phyloP scores from a whole-genome alignment of 306 rosid species.

The Cucumis melo region DNA sequence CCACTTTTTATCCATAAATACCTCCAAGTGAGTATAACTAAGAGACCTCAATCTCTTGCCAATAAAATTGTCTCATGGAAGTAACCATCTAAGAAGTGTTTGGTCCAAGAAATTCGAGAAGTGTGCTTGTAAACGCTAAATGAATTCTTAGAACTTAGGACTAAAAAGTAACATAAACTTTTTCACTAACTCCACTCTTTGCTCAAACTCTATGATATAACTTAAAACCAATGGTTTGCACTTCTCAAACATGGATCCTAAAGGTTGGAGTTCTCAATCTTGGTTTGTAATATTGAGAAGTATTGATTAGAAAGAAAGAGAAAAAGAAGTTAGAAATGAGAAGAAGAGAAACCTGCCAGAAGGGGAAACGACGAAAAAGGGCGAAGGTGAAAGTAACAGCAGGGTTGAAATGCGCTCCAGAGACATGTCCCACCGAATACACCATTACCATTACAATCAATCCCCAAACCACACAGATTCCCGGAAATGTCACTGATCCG shows the following conservation, averaged over 20 bases:
- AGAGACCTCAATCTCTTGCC: too few species aligned
- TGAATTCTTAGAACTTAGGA: too few species aligned
- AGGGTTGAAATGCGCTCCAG: conserved; percentile 30
- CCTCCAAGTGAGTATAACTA: too few species aligned
- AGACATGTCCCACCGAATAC: conserved; percentile 22
- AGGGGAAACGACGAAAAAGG: conserved; percentile 17
- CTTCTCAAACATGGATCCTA: not conserved
- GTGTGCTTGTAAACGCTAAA: too few species aligned
- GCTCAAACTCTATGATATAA: too few species aligned
- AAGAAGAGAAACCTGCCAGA: not conserved
- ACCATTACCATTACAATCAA: conserved; percentile 26
- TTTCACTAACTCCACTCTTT: too few species aligned
- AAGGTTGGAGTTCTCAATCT: not conserved
- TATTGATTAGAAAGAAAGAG: not conserved
- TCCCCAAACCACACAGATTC: conserved; percentile 26
- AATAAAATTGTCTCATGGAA: too few species aligned
- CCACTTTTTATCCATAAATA: too few species aligned
- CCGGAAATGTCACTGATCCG: conserved; percentile 21
- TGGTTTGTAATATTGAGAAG: not conserved
- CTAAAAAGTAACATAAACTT: too few species aligned
- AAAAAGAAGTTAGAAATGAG: not conserved
- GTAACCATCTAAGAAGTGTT: too few species aligned
- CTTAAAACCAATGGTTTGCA: not conserved
- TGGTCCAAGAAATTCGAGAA: too few species aligned
- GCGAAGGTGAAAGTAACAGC: conserved; percentile 20